These are phyloP conservation scores for Nicotiana rustica DNA, from an alignment of 305 asterid species.

Conservation along the genomic window DNA sequence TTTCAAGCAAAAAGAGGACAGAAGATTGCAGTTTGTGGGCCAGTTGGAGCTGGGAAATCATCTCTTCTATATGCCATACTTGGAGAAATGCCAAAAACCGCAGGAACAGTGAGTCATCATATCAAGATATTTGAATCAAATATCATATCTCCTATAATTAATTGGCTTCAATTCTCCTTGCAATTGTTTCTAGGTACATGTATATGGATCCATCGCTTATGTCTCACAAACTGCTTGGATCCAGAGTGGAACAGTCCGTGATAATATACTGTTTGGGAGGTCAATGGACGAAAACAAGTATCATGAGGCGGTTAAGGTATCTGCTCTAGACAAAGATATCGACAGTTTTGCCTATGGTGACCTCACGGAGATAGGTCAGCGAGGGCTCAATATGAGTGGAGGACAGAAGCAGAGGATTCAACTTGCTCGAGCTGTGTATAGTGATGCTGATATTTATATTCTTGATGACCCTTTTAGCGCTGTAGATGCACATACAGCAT, in stretches of 20 bases:
- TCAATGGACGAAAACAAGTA: slow-evolving; percentile 61
- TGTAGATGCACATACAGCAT: slow-evolving; percentile 90
- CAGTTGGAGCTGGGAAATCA: slow-evolving; percentile 81
- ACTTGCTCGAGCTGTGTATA: slow-evolving; percentile 82
- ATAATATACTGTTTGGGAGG: slow-evolving; percentile 78
- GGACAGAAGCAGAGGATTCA: slow-evolving; percentile 90
- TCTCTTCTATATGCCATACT: slow-evolving; percentile 68
- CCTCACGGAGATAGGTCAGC: slow-evolving; percentile 84
- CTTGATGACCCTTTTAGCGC: slow-evolving; percentile 96
- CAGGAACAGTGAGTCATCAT: slow-evolving; percentile 64
- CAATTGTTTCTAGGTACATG: slow-evolving; percentile 58
- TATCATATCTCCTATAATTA: neutral
- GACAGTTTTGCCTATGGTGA: slow-evolving; percentile 69
- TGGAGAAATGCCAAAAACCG: slow-evolving; percentile 65
- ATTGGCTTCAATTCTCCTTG: slow-evolving; percentile 27
- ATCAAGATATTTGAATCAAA: neutral
- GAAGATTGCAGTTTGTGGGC: slow-evolving; percentile 78
- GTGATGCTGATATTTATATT: slow-evolving; percentile 71
- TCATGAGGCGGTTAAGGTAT: slow-evolving; percentile 61
- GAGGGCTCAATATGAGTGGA: slow-evolving; percentile 89
- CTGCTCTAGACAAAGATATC: slow-evolving; percentile 75
- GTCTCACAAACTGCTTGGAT: slow-evolving; percentile 86
- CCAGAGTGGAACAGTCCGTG: slow-evolving; percentile 76
- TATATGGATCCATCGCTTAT: slow-evolving; percentile 69
- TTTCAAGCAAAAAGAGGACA: slow-evolving; percentile 54